Conservation (phyloP, 768 basidiomycete genomes). For the Mycena vulgaris region DNA sequence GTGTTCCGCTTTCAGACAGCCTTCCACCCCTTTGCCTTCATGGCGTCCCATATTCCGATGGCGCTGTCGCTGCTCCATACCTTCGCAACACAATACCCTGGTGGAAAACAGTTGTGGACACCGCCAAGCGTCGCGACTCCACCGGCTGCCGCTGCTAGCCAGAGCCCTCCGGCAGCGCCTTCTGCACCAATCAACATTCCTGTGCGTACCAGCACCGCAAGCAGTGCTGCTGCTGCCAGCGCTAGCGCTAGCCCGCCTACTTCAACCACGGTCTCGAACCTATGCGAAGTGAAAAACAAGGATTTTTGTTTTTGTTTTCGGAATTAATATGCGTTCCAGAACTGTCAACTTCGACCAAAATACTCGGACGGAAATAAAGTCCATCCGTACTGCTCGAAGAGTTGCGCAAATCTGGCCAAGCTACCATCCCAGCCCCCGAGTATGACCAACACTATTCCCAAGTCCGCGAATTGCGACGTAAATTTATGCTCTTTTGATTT, state of each 20-base stretch:
- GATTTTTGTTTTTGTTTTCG: constrained; percentile 14
- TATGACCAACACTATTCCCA: constrained; percentile 42
- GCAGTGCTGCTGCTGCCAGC: constrained; percentile 38
- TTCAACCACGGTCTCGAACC: constrained; percentile 48
- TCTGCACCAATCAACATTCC: constrained; percentile 52
- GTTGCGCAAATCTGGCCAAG: constrained; percentile 66
- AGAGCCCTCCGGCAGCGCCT: constrained; percentile 43
- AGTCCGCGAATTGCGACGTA: constrained; percentile 67
- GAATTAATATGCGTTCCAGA: constrained; percentile 50
- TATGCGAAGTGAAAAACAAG: constrained; percentile 64
- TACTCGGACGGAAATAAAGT: constrained; percentile 69
- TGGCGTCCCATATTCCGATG: constrained; percentile 62
- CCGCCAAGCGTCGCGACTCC: constrained; percentile 36
- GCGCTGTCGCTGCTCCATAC: constrained; percentile 61
- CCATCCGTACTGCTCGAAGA: constrained; percentile 73
- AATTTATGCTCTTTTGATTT: constrained; percentile 31
- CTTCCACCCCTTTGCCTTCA: constrained; percentile 18
- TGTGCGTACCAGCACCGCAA: constrained; percentile 45
- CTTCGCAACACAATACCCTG: constrained; percentile 55
- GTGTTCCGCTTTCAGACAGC: constrained; percentile 37
- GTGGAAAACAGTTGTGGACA: constrained; percentile 50
- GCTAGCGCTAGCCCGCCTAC: constrained; percentile 45
- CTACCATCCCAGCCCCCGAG: constrained; percentile 36
- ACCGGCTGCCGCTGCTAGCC: constrained; percentile 42
- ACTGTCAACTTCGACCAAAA: constrained; percentile 70